Evolutionary conservation across 2,329 filamentous ascomycete genomes (phyloP).

Genomic region (Botrytis fragariae): DNA sequence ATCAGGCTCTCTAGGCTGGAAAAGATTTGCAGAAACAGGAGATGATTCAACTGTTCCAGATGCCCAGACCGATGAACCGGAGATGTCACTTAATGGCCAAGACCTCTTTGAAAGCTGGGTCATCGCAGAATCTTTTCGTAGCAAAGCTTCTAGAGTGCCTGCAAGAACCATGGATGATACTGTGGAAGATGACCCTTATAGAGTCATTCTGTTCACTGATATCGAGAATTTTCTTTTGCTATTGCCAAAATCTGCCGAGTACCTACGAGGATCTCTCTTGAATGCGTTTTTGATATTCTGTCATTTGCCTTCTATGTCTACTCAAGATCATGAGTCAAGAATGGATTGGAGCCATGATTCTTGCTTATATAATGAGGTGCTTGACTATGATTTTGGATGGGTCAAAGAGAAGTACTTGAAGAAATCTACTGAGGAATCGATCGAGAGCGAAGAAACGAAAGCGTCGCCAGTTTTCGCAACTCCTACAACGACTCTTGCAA

Average conservation of each 20-base stretch:
- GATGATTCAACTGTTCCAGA: slow-evolving; percentile 27
- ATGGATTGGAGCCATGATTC: slow-evolving; percentile 48
- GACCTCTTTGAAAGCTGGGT: slow-evolving; percentile 46
- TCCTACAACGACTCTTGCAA: slow-evolving; percentile 22
- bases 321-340: slow-evolving; percentile 27
- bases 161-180: slow-evolving; percentile 72
- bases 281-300: slow-evolving; percentile 71
- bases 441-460: slow-evolving; percentile 28
- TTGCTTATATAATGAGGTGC: slow-evolving; percentile 48
- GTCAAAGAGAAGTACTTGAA: slow-evolving; percentile 21
- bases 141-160: slow-evolving; percentile 54
- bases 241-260: slow-evolving; percentile 44
- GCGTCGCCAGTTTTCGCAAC: slow-evolving; percentile 28
- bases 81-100: slow-evolving; percentile 23
- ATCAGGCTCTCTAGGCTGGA: slow-evolving; percentile 67
- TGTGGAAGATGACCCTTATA: slow-evolving; percentile 76
- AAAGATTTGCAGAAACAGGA: slow-evolving; percentile 44
- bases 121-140: slow-evolving; percentile 52
- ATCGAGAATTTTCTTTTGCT: slow-evolving; percentile 60
- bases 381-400: slow-evolving; percentile 33
- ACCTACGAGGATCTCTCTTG: slow-evolving; percentile 51
- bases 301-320: slow-evolving; percentile 54
- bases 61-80: slow-evolving; percentile 26
- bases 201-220: slow-evolving; percentile 78
- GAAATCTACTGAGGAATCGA: background rate